Percentiles rank a stretch among this genome's conserved stretches.
These are phyloP conservation scores for Suhomyces prunicola DNA, from an alignment of 805 yeast genomes.

Conservation along the genomic window DNA sequence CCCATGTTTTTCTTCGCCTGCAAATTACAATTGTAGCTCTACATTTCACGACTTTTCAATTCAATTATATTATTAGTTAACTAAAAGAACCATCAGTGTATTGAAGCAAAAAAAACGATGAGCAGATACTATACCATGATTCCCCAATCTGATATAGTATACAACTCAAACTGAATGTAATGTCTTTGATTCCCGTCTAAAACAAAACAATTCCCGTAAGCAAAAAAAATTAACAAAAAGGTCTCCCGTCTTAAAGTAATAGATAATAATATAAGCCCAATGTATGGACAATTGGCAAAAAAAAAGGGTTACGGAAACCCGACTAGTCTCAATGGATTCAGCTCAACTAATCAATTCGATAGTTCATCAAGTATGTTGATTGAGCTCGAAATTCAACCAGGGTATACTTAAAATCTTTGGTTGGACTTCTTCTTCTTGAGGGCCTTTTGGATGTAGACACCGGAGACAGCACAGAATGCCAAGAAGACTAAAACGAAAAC, in stretches of 20 bases:
- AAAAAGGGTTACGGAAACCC: not conserved
- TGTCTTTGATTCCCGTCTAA: constrained; percentile 17
- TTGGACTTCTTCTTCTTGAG: constrained; percentile 42
- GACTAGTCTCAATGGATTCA: not conserved
- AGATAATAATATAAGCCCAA: constrained; percentile 7
- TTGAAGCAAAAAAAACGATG: not conserved
- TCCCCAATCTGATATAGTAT: constrained; percentile 7
- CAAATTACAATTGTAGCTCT: not conserved
- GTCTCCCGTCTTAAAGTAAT: not conserved
- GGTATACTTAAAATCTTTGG: constrained; percentile 34
- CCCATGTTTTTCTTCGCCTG: not conserved
- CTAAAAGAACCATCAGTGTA: constrained; percentile 1
- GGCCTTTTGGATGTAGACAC: constrained; percentile 38
- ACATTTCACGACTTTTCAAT: not conserved
- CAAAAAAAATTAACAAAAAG: constrained; percentile 8
- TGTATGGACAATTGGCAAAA: not conserved
- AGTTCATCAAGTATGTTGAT: not conserved
- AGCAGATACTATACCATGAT: constrained; percentile 1
- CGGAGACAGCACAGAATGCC: constrained; percentile 34
- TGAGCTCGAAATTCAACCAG: not conserved
- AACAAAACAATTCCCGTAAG: not conserved
- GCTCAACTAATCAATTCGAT: not conserved
- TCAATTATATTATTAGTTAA: not conserved
- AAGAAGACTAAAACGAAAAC: constrained; percentile 59
- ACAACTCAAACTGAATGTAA: not conserved